These are phyloP conservation scores for Abelmoschus esculentus DNA, from an alignment of 345 rosid genomes.

Conservation along the genomic window DNA sequence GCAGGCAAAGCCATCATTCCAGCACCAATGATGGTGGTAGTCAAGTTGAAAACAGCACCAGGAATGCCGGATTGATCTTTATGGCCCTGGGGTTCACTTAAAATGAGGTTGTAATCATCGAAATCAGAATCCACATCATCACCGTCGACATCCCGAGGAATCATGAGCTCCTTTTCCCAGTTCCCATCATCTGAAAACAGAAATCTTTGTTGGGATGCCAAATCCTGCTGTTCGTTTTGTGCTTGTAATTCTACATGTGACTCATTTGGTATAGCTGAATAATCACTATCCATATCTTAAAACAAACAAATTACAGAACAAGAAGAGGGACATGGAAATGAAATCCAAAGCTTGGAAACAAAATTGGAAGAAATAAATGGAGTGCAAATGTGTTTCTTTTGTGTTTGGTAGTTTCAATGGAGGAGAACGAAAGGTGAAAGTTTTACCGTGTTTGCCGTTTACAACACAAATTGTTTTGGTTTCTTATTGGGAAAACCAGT, in stretches of 20 bases:
- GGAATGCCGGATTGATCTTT: constrained; percentile 34
- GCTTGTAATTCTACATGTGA: constrained; percentile 52
- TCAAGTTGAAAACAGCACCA: constrained; percentile 87
- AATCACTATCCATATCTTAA: constrained; percentile 52
- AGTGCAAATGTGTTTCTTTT: neutral
- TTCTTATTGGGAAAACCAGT: neutral
- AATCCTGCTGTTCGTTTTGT: constrained; percentile 26
- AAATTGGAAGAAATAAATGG: neutral
- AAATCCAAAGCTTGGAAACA: neutral
- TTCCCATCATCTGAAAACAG: constrained; percentile 40
- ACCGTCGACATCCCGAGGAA: constrained; percentile 2
- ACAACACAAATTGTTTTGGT: neutral
- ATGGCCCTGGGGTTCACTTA: constrained; percentile 15
- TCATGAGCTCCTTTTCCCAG: constrained; percentile 20
- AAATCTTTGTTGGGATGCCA: constrained; percentile 21
- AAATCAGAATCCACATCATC: constrained; percentile 31
- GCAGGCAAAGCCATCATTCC: constrained; percentile 99
- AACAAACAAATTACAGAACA: neutral
- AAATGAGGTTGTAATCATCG: constrained; percentile 28
- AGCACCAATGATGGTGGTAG: constrained; percentile 91
- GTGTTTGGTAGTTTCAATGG: neutral
- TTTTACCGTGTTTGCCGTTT: neutral
- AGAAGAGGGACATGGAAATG: neutral
- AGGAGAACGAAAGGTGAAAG: neutral
- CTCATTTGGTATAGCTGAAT: constrained; percentile 49